Base-by-base conservation (phyloP, 331 rosid genomes). In the Erythrophleum ivorense region DNA sequence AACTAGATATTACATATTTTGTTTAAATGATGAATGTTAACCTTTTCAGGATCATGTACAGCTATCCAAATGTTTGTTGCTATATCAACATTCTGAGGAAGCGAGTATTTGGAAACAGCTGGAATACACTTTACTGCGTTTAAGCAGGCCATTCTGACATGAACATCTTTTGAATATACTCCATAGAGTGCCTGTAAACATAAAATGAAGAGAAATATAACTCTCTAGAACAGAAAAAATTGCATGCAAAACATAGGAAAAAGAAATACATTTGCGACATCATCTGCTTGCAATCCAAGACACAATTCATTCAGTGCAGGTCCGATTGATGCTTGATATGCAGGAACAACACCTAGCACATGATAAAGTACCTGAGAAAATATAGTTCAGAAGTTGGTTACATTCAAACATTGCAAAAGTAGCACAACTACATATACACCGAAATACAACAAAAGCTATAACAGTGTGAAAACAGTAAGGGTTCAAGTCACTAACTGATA, bases 51-150 rank as follows among this genome's bases (percentile, higher is more conserved):
- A 71, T 94, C 98, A 66, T 94, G 98, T 74, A 92, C 85, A 3
- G 97, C 94, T 79, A 94, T 83, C 98, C 98, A 94, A 78, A 94
- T 88, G 84, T 94, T 88, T 66, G 97, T 91, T 24, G 98, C 97
- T 36, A 91, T 86, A 73, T 88, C 98, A 73, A 86, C 78, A 46
- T 91, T 82, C 77, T 89, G 86, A 70, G 92, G 84, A 78, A 94
- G 88, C 74, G 94, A 86, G 9, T 92, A 90, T 74, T 84, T 85
- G 31, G 98, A 85, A 80, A 94, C 92, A 77, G 93, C 90, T 33
- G 98, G 98, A 66, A 94, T 88, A 80, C 98, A 92, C 83, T 87
- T 94, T 70, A 94, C 87, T 71, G 97, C 94, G 86, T 87, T 94
- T 76, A 92, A 86, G 83, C 98, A 94, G 55, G 98, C 97, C 89